Base-by-base conservation (phyloP, 768 basidiomycete genomes). In the Calvatia gigantea region DNA sequence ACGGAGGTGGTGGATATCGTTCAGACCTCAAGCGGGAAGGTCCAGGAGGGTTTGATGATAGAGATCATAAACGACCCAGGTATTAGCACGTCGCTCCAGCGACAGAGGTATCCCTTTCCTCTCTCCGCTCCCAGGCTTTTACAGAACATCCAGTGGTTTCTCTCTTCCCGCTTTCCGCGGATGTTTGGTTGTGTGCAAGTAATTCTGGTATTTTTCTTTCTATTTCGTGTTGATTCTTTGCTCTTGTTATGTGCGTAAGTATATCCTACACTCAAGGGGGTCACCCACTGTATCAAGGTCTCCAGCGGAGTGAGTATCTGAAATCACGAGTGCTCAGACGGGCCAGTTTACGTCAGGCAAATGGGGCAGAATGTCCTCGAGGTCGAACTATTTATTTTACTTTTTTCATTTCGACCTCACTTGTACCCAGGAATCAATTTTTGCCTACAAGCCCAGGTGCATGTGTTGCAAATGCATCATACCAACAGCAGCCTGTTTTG, bases 41-140 rank as follows among this genome's bases (percentile, higher is more conserved):
- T 62, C 79, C 86, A 51, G 84, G 86, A 74, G 86, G 86, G 70
- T 89, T 80, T 70, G 90, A 92, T 66, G 90, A 92, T 70, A 82
- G 90, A 61, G 90, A 91, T 61, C 64, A 78, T 31, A 93, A 93
- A 73, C 86, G 91, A 66, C 85, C 87, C 65, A 82, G 91, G 66
- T 91, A 89, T 72, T 92, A 83, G 79, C 39, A 58, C 56, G 58
- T 50, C 45, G 32, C n/a, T 39, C 29, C 52, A 50, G 51, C 49
- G 58, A 51, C 46, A 41, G 52, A 49, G 56, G 56, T 56, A 46
- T 49, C 41, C 46, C 39, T 61, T 48, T 51, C 52, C 48, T 56
- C 46, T 61, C 38, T 29, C 23, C 51, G 47, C 39, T 33, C 44
- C 38, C 48, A 54, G 48, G 44, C 44, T 49, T 56, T 51, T 23